These are phyloP conservation scores for Curvularia hawaiiensis DNA, from an alignment of 2,329 filamentous ascomycete species.

Conservation along the genomic window DNA sequence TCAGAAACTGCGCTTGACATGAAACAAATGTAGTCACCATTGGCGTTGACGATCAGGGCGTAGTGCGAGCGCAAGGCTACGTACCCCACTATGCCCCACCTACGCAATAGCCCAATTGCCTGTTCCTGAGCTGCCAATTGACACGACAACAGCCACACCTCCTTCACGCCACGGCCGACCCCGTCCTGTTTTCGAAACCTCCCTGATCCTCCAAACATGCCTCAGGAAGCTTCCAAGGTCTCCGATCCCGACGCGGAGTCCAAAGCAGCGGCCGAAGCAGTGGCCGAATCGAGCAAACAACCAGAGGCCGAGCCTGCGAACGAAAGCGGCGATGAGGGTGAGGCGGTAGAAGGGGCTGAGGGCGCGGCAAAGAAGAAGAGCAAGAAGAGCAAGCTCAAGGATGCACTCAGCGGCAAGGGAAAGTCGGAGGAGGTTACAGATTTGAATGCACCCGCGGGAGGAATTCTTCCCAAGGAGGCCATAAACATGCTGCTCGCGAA, in stretches of 20 bases:
- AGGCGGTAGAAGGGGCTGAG: slow-evolving; percentile 43
- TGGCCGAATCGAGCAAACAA: slow-evolving; percentile 42
- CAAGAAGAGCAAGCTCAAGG: slow-evolving; percentile 66
- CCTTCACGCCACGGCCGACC: slow-evolving; percentile 29
- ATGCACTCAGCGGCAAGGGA: slow-evolving; percentile 45
- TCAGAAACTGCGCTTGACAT: not conserved
- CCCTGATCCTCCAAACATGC: slow-evolving; percentile 29
- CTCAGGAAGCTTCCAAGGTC: slow-evolving; percentile 65
- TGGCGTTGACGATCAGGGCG: slow-evolving; percentile 5
- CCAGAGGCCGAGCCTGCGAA: slow-evolving; percentile 37
- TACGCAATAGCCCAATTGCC: slow-evolving; percentile 13
- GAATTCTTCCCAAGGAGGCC: slow-evolving; percentile 46
- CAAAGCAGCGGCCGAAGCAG: slow-evolving; percentile 52
- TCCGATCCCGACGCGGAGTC: slow-evolving; percentile 59
- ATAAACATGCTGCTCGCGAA: slow-evolving; percentile 44
- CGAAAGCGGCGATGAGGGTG: slow-evolving; percentile 43
- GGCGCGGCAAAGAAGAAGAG: slow-evolving; percentile 65
- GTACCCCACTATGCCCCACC: slow-evolving; percentile 19
- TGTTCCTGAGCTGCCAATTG: slow-evolving; percentile 14
- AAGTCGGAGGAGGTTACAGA: slow-evolving; percentile 35
- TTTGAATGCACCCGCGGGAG: slow-evolving; percentile 35
- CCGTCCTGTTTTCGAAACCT: slow-evolving; percentile 9
- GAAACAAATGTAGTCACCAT: not conserved
- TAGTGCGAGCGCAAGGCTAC: not conserved
- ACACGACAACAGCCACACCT: slow-evolving; percentile 18